These are phyloP conservation scores for Arthrobotrys iridis DNA, from an alignment of 2,329 filamentous ascomycete genomes.

Conservation along the genomic window DNA sequence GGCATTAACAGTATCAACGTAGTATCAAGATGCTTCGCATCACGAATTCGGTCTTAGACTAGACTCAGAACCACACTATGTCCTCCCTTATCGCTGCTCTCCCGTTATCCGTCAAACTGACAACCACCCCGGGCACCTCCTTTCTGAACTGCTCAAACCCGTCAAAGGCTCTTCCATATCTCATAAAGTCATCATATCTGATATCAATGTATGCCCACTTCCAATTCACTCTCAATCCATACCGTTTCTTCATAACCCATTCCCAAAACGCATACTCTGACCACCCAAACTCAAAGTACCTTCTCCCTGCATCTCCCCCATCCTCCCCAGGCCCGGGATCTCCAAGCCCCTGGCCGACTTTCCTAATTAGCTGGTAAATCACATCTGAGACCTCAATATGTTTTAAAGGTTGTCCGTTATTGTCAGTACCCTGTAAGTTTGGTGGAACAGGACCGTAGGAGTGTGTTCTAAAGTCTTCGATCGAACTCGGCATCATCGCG, in stretches of 20 bases:
- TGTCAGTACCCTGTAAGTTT: slow-evolving; percentile 27
- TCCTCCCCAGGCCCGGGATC: neutral
- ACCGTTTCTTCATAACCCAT: slow-evolving; percentile 31
- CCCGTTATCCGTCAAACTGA: neutral
- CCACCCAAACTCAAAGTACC: slow-evolving; percentile 44
- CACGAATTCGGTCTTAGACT: too few relatives aligned
- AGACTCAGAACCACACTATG: too few relatives aligned
- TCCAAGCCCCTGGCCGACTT: slow-evolving; percentile 14
- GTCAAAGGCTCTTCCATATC: slow-evolving; percentile 10
- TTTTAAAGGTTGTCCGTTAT: slow-evolving; percentile 28
- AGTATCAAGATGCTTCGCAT: too few relatives aligned
- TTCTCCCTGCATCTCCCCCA: slow-evolving; percentile 10
- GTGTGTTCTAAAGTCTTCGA: slow-evolving; percentile 33
- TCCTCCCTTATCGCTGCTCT: too few relatives aligned
- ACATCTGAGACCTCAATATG: slow-evolving; percentile 39
- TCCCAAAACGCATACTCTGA: slow-evolving; percentile 49
- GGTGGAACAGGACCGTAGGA: slow-evolving; percentile 41
- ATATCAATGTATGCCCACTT: slow-evolving; percentile 31
- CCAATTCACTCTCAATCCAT: slow-evolving; percentile 30
- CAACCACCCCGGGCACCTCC: slow-evolving; percentile 25
- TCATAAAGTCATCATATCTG: slow-evolving; percentile 37
- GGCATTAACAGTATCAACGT: too few relatives aligned
- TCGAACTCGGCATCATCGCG: slow-evolving; percentile 27
- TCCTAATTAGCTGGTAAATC: slow-evolving; percentile 23
- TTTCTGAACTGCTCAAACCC: slow-evolving; percentile 9